phyloP scores from a whole-genome alignment of 179 eudicot genomes.

The Vitellaria paradoxa region DNA sequence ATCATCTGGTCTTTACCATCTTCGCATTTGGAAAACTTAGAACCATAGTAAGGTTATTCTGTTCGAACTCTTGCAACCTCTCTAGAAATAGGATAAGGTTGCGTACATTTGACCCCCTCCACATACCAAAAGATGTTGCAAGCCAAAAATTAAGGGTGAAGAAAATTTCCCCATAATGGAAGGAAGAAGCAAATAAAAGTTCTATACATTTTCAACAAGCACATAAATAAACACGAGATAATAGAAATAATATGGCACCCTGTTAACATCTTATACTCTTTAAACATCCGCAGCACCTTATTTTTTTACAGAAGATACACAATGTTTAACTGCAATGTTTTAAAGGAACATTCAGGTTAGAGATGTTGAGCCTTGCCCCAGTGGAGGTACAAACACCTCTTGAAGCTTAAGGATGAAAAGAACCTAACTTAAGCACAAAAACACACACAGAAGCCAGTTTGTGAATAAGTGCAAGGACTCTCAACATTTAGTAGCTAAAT shows the following conservation, averaged over 20 bases:
- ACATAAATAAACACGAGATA: neutral
- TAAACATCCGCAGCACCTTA: neutral
- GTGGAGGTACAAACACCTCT: neutral
- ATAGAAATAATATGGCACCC: neutral
- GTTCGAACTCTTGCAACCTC: too few relatives aligned
- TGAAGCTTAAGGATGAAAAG: neutral
- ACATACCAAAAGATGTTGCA: neutral
- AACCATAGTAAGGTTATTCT: too few relatives aligned
- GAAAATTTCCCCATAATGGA: neutral
- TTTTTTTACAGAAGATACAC: neutral
- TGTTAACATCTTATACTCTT: neutral
- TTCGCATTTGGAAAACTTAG: too few relatives aligned
- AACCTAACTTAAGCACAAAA: neutral
- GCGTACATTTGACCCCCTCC: neutral
- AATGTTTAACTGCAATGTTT: neutral
- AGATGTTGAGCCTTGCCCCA: neutral
- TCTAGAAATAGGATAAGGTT: too few relatives aligned
- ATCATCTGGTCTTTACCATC: too few relatives aligned
- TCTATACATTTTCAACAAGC: neutral
- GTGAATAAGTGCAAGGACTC: neutral
- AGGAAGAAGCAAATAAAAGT: slow-evolving; percentile 7
- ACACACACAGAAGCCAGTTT: neutral
- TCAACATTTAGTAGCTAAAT: neutral
- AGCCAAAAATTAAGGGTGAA: neutral
- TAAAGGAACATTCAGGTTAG: neutral